Evolutionary conservation across 108 stramenopile genomes (phyloP).

Genomic region (Skeletonema tropicum): DNA sequence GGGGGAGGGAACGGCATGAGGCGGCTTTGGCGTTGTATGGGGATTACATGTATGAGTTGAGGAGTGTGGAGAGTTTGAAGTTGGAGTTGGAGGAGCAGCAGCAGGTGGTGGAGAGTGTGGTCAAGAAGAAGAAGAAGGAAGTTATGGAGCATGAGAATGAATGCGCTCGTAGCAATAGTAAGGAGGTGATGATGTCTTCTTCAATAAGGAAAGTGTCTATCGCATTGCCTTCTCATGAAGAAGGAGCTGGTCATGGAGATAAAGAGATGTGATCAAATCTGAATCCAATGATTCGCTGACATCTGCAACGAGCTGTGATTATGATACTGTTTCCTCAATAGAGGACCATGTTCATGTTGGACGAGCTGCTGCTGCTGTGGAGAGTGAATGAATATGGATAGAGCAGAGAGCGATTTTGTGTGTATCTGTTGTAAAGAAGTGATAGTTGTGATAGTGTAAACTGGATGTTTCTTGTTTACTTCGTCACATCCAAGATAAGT

Average conservation of each 20-base stretch:
- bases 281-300: constrained; percentile 4
- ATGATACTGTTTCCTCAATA: too few species aligned
- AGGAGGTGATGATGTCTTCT: background rate
- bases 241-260: background rate
- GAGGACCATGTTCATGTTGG: too few species aligned
- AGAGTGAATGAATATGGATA: too few species aligned
- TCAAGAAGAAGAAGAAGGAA: background rate
- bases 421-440: too few species aligned
- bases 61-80: background rate
- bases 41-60: constrained; percentile 72
- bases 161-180: background rate
- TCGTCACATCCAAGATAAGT: too few species aligned
- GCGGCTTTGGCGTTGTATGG: constrained; percentile 71
- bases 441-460: too few species aligned
- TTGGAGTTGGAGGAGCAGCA: background rate
- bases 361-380: too few species aligned
- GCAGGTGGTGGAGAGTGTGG: background rate
- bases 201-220: background rate
- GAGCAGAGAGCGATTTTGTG: too few species aligned
- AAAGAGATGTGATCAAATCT: constrained; percentile 3
- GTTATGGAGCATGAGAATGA: background rate
- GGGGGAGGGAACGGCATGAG: constrained; percentile 60
- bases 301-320: constrained; percentile 2
- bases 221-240: background rate
- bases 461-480: too few species aligned